Conservation (phyloP, 2,329 filamentous ascomycete genomes). For the Diaporthe sp. region DNA sequence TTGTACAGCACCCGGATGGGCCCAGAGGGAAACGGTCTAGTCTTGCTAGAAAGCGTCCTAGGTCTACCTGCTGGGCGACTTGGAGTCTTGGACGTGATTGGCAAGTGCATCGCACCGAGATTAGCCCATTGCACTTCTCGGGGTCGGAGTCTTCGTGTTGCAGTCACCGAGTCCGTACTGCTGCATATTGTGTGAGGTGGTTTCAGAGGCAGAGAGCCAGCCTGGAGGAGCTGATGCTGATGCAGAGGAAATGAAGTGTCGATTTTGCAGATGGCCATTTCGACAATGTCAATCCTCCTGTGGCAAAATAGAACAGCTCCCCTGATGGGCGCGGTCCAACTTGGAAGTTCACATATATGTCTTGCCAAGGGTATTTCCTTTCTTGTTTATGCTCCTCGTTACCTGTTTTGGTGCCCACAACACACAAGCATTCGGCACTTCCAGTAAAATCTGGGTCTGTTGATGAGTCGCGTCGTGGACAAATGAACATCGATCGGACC, state of each 20-base stretch:
- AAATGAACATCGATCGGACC: slow-evolving; percentile 23
- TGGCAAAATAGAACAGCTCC: neutral
- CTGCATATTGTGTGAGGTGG: neutral
- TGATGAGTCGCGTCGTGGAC: slow-evolving; percentile 4
- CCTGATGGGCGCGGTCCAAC: neutral
- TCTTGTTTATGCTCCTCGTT: slow-evolving; percentile 22
- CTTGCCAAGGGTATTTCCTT: neutral
- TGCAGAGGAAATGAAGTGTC: slow-evolving; percentile 15
- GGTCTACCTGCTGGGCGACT: neutral
- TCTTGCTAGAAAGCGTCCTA: neutral
- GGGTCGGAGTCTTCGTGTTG: neutral
- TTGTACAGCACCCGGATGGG: neutral
- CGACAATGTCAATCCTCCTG: neutral
- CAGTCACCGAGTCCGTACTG: neutral
- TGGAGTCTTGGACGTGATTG: neutral
- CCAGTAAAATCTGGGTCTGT: slow-evolving; percentile 7
- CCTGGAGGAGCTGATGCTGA: neutral
- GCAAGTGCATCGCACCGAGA: slow-evolving; percentile 25
- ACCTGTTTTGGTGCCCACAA: slow-evolving; percentile 21
- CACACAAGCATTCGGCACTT: slow-evolving; percentile 34
- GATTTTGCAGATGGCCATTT: neutral
- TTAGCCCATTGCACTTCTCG: slow-evolving; percentile 2
- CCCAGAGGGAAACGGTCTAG: neutral
- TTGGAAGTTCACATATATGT: neutral
- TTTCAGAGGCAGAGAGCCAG: neutral